phyloP scores from a whole-genome alignment of 139 green algal genomes.

The Raphidocelis subcapitata region DNA sequence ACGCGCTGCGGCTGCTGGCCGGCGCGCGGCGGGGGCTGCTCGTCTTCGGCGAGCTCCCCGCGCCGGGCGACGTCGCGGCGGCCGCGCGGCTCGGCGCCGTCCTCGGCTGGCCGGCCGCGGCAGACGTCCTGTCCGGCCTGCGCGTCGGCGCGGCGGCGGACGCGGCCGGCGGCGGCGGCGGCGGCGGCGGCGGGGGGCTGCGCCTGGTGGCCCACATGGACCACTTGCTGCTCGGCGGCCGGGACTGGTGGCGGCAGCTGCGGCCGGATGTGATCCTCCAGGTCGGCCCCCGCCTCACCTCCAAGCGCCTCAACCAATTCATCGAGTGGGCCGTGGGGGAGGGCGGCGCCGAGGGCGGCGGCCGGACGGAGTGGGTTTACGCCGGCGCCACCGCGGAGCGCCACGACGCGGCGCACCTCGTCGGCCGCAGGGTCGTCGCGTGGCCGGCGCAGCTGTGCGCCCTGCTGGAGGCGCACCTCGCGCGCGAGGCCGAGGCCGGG shows the following conservation, averaged over 20 bases:
- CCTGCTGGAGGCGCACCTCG: conserved; percentile 3
- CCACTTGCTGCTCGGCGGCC: conserved; percentile 69
- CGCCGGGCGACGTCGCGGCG: conserved; percentile 55
- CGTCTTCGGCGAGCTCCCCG: conserved; percentile 72
- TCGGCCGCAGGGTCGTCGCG: conserved; percentile 62
- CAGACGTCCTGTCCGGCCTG: conserved; percentile 86
- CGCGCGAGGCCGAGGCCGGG: not conserved
- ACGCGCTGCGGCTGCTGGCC: conserved; percentile 31
- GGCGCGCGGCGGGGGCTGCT: conserved; percentile 65
- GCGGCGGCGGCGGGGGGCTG: conserved; percentile 3
- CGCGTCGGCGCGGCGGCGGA: conserved; percentile 41
- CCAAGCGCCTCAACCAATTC: conserved; percentile 84
- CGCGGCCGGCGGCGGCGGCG: not conserved
- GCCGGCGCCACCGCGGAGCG: conserved; percentile 27
- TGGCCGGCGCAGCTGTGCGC: conserved; percentile 36
- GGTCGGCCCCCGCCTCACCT: conserved; percentile 77
- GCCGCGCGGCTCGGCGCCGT: conserved; percentile 40
- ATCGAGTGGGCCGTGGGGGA: conserved; percentile 27
- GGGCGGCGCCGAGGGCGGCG: no score
- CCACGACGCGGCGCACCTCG: conserved; percentile 76
- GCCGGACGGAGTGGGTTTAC: no score
- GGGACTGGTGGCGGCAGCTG: conserved; percentile 55
- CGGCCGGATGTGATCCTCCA: conserved; percentile 83
- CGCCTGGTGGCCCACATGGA: conserved; percentile 72
- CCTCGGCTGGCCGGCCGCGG: conserved; percentile 85